These are phyloP conservation scores for Talaromyces piceae DNA, from an alignment of 2,329 filamentous ascomycete genomes.

Conservation along the genomic window DNA sequence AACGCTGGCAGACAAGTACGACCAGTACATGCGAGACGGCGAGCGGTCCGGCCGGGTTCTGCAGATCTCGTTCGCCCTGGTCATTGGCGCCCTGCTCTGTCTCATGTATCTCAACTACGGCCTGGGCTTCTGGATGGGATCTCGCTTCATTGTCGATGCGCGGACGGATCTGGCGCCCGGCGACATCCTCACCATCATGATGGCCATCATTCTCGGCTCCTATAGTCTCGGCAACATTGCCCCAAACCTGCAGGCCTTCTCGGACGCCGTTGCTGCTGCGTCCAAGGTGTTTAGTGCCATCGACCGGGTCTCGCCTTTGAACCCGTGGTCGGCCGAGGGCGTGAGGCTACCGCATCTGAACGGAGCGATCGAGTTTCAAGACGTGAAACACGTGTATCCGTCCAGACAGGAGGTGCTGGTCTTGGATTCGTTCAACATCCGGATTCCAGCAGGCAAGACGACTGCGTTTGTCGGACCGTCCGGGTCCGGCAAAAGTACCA, in stretches of 20 bases:
- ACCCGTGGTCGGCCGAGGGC: slow-evolving; percentile 66
- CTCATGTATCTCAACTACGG: slow-evolving; percentile 83
- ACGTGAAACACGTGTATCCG: slow-evolving; percentile 89
- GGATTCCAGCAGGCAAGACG: slow-evolving; percentile 80
- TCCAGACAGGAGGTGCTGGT: slow-evolving; percentile 84
- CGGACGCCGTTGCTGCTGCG: slow-evolving; percentile 72
- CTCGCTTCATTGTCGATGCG: slow-evolving; percentile 61
- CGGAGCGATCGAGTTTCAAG: slow-evolving; percentile 71
- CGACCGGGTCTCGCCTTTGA: slow-evolving; percentile 75
- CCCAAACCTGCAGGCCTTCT: slow-evolving; percentile 81
- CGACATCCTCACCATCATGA: slow-evolving; percentile 72
- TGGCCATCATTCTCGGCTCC: slow-evolving; percentile 87
- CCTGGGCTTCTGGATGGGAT: slow-evolving; percentile 82
- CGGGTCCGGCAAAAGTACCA: slow-evolving; percentile 89
- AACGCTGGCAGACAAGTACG: slow-evolving; percentile 81
- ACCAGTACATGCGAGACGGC: slow-evolving; percentile 63
- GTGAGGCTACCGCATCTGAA: slow-evolving; percentile 63
- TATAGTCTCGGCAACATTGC: slow-evolving; percentile 84
- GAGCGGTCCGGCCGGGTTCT: slow-evolving; percentile 69
- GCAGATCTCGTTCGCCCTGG: slow-evolving; percentile 64
- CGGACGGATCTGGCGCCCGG: slow-evolving; percentile 53
- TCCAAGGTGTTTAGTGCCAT: slow-evolving; percentile 92
- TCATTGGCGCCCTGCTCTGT: slow-evolving; percentile 78
- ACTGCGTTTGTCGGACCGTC: slow-evolving; percentile 92
- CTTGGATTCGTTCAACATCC: slow-evolving; percentile 73